A percentile compares a stretch with the other conserved stretches of the same genome.
These are phyloP conservation scores for Zopfochytrium polystomum DNA, from an alignment of 371 early-diverging fungal species.

Conservation along the genomic window DNA sequence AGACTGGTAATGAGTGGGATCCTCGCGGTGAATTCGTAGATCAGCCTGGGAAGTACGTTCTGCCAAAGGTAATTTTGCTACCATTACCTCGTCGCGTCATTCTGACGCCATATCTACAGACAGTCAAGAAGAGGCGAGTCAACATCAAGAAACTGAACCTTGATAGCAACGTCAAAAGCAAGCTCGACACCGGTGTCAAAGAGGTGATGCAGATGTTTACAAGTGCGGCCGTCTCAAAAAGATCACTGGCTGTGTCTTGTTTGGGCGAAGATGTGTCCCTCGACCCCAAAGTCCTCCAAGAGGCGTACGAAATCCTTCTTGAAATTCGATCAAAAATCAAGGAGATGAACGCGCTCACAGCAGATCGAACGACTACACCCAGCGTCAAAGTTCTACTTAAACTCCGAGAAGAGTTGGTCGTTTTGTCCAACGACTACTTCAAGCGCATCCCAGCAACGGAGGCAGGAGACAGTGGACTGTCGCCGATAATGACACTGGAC, in stretches of 20 bases:
- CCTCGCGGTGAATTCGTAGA: constrained; percentile 31
- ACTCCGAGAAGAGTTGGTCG: constrained; percentile 29
- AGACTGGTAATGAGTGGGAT: constrained; percentile 58
- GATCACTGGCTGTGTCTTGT: constrained; percentile 19
- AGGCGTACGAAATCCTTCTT: constrained; percentile 42
- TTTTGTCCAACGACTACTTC: constrained; percentile 45
- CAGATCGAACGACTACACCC: constrained; percentile 12
- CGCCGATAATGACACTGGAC: constrained; percentile 24
- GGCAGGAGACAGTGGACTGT: constrained; percentile 26
- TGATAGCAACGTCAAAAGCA: neutral
- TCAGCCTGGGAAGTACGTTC: constrained; percentile 51
- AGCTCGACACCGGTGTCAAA: neutral
- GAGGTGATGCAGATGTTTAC: constrained; percentile 44
- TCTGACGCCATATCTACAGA: too few species aligned
- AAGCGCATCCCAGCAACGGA: constrained; percentile 35
- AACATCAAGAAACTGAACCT: too few species aligned
- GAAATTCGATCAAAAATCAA: constrained; percentile 30
- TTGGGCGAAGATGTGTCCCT: constrained; percentile 25
- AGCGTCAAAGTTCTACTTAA: constrained; percentile 30
- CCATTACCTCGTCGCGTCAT: too few species aligned
- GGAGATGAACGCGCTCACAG: constrained; percentile 24
- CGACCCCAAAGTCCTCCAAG: constrained; percentile 30
- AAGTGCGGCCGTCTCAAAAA: constrained; percentile 30
- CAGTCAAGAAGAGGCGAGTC: too few species aligned
- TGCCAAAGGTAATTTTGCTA: constrained; percentile 34